phyloP scores from a whole-genome alignment of 768 basidiomycete genomes.

The Collybia sp. region DNA sequence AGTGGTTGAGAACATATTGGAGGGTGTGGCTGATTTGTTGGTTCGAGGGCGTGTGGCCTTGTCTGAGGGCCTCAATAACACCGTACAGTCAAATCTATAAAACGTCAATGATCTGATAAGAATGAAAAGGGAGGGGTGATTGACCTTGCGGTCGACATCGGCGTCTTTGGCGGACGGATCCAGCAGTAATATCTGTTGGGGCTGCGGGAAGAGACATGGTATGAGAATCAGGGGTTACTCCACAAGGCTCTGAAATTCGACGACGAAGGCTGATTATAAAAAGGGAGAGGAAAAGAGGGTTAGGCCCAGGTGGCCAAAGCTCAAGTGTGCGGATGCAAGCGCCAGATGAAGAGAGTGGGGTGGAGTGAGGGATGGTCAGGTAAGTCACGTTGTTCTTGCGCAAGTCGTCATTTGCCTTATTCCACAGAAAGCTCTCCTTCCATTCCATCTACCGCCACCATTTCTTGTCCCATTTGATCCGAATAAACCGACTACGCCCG shows the following conservation, averaged over 20 bases:
- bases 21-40: conserved; percentile 73
- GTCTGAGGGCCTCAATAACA: conserved; percentile 74
- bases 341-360: no score
- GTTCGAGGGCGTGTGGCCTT: conserved; percentile 78
- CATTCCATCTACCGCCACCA: no score
- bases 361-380: no score
- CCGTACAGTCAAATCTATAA: conserved; percentile 72
- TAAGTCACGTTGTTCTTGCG: no score
- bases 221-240: not conserved
- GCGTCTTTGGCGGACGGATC: conserved; percentile 56
- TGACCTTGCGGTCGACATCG: conserved; percentile 77
- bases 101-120: not conserved
- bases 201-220: conserved; percentile 67
- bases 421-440: no score
- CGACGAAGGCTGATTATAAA: no score
- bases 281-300: no score
- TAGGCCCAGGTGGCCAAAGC: no score
- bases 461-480: conserved; percentile 67
- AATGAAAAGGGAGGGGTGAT: not conserved
- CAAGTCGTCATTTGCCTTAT: no score
- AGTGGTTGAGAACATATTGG: conserved; percentile 53
- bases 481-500: conserved; percentile 30
- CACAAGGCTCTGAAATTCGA: no score
- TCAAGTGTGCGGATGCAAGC: no score
- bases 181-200: conserved; percentile 52